A percentile compares a stretch with the other conserved stretches of the same genome.
Evolutionary conservation across 768 basidiomycete genomes (phyloP).

Genomic region (Boletus sensibilis): DNA sequence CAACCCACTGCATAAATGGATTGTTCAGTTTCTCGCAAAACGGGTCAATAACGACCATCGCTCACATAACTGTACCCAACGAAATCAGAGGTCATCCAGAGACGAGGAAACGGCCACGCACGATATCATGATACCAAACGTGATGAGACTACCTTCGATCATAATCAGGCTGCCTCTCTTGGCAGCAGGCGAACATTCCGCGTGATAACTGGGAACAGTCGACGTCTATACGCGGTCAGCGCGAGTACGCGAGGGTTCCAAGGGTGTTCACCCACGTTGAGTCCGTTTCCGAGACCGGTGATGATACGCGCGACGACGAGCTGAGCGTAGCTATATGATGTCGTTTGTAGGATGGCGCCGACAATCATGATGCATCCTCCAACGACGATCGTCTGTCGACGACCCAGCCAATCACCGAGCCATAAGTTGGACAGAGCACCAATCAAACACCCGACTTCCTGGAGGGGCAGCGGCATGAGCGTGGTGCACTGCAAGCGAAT

Average conservation of each 20-base stretch:
- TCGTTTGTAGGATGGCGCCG: constrained; percentile 59
- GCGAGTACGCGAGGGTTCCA: no score
- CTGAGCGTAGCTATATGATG: constrained; percentile 58
- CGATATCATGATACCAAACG: constrained; percentile 62
- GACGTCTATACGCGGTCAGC: constrained; percentile 46
- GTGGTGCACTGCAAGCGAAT: neutral
- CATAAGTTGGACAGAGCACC: constrained; percentile 64
- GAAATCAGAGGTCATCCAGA: neutral
- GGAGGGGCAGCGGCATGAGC: neutral
- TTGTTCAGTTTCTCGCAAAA: constrained; percentile 1
- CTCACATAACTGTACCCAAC: constrained; percentile 23
- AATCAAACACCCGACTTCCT: constrained; percentile 65
- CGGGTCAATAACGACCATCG: neutral
- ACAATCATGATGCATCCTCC: constrained; percentile 61
- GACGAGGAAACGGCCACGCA: constrained; percentile 33
- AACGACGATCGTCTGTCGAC: constrained; percentile 54
- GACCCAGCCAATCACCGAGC: constrained; percentile 59
- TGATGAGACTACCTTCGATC: constrained; percentile 63
- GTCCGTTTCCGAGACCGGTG: constrained; percentile 64
- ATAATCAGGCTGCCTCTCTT: constrained; percentile 61
- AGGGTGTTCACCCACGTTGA: constrained; percentile 42
- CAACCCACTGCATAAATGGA: constrained; percentile 48
- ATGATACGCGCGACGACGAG: constrained; percentile 60
- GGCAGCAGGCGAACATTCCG: constrained; percentile 62
- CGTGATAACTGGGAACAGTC: constrained; percentile 63